Evolutionary conservation across 2,329 filamentous ascomycete species (phyloP).

Genomic region (Pseudogymnoascus sp.): DNA sequence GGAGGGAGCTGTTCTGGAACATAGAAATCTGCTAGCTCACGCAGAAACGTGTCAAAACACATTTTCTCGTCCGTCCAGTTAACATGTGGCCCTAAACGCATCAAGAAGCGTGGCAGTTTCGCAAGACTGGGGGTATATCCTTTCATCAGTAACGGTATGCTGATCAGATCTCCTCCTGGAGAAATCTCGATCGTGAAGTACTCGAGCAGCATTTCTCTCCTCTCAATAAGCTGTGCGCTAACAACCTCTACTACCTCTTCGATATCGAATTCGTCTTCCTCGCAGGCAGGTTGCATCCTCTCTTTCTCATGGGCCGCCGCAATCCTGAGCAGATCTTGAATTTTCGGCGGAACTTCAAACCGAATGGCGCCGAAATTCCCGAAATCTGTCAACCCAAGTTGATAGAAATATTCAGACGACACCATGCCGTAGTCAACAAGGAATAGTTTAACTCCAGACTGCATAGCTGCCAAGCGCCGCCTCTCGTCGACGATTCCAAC

Average conservation of each 20-base stretch:
- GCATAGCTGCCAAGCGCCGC: conserved; percentile 83
- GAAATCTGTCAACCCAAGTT: conserved; percentile 89
- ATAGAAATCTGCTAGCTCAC: conserved; percentile 83
- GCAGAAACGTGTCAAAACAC: conserved; percentile 81
- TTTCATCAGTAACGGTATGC: conserved; percentile 79
- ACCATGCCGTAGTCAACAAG: conserved; percentile 88
- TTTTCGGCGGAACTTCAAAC: conserved; percentile 67
- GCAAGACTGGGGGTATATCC: conserved; percentile 80
- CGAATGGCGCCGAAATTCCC: conserved; percentile 84
- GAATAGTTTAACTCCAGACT: conserved; percentile 86
- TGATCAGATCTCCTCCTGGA: conserved; percentile 66
- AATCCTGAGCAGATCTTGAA: conserved; percentile 65
- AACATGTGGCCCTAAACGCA: conserved; percentile 81
- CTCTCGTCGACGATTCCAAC: conserved; percentile 86
- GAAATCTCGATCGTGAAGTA: conserved; percentile 88
- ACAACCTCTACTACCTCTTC: conserved; percentile 61
- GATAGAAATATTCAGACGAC: conserved; percentile 89
- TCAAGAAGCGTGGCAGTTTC: conserved; percentile 82
- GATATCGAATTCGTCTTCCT: conserved; percentile 55
- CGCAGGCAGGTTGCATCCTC: conserved; percentile 27
- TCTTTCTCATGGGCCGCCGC: conserved; percentile 65
- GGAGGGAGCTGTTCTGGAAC: conserved; percentile 76
- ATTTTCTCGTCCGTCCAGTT: conserved; percentile 78
- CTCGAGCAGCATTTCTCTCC: conserved; percentile 80
- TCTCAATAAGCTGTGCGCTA: conserved; percentile 60